phyloP scores from a whole-genome alignment of 2,329 filamentous ascomycete species.

The Hypoxylon sp. region DNA sequence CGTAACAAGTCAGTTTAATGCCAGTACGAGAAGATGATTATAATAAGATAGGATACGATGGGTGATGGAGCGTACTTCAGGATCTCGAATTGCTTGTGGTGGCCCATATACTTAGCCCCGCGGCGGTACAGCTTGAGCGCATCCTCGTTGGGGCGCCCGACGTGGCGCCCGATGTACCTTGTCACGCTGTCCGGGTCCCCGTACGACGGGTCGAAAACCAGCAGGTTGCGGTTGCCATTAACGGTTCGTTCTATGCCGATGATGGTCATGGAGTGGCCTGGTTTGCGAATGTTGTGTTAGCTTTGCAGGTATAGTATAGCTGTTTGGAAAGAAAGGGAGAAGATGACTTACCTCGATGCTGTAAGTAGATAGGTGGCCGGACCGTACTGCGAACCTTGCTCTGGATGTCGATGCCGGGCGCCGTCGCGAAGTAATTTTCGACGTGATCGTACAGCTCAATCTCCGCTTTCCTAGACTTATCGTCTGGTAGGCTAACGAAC shows the following conservation, averaged over 20 bases:
- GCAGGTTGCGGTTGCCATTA: constrained; percentile 76
- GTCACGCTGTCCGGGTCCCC: constrained; percentile 76
- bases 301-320: not conserved
- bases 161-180: constrained; percentile 67
- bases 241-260: constrained; percentile 82
- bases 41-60: constrained; percentile 2
- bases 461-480: constrained; percentile 61
- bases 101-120: constrained; percentile 75
- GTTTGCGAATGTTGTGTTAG: constrained; percentile 1
- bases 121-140: constrained; percentile 82
- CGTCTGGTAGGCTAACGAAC: constrained; percentile 64
- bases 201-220: constrained; percentile 92
- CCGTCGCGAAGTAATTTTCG: constrained; percentile 80
- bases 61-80: constrained; percentile 70
- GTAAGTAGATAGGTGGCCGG: constrained; percentile 89
- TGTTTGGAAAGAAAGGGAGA: not conserved
- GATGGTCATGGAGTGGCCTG: constrained; percentile 90
- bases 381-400: constrained; percentile 79
- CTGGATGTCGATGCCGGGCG: constrained; percentile 60
- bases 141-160: constrained; percentile 62
- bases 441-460: constrained; percentile 75
- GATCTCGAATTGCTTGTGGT: constrained; percentile 84
- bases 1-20: constrained; percentile 1
- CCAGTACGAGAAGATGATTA: not conserved
- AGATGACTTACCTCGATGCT: constrained; percentile 75